A percentile compares a stretch with the other conserved stretches of the same genome.
Conservation (phyloP, 495 filamentous ascomycete genomes). For the Oleoguttula mirabilis region DNA sequence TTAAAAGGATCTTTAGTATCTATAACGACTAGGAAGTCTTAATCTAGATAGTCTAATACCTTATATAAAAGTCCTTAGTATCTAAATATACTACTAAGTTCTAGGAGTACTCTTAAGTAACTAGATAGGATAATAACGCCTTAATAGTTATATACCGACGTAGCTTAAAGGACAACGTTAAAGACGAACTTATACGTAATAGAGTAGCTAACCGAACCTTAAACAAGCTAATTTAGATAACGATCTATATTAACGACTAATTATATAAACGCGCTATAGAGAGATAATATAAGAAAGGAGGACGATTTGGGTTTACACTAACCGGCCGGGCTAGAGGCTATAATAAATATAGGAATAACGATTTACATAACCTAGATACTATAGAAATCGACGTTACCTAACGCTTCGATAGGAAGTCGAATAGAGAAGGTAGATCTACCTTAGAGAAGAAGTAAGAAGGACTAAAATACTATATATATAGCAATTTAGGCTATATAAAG, state of each 20-base stretch:
- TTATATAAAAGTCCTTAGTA: constrained; percentile 1
- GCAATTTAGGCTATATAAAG: too few species aligned
- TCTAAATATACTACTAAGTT: constrained; percentile 13
- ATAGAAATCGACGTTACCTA: constrained; percentile 8
- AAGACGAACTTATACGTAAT: constrained; percentile 7
- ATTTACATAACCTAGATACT: constrained; percentile 3
- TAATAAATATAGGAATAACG: not conserved
- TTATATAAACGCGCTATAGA: constrained; percentile 10
- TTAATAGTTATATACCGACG: constrained; percentile 3
- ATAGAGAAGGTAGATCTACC: not conserved
- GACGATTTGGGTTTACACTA: constrained; percentile 4
- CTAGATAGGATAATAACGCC: constrained; percentile 1
- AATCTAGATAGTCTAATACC: constrained; percentile 1
- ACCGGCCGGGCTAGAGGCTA: too few species aligned
- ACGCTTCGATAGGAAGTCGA: not conserved
- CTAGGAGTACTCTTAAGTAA: not conserved
- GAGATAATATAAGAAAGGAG: constrained; percentile 2
- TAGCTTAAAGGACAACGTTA: constrained; percentile 6
- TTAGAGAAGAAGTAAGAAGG: not conserved
- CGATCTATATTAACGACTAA: constrained; percentile 2
- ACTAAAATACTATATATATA: too few species aligned
- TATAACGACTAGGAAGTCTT: constrained; percentile 6
- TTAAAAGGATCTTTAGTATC: constrained; percentile 3
- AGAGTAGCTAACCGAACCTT: not conserved
- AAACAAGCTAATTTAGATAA: not conserved